Percentiles rank a stretch among this genome's conserved stretches.
These are phyloP conservation scores for Mycena epipterygia DNA, from an alignment of 768 basidiomycete genomes.

Conservation along the genomic window DNA sequence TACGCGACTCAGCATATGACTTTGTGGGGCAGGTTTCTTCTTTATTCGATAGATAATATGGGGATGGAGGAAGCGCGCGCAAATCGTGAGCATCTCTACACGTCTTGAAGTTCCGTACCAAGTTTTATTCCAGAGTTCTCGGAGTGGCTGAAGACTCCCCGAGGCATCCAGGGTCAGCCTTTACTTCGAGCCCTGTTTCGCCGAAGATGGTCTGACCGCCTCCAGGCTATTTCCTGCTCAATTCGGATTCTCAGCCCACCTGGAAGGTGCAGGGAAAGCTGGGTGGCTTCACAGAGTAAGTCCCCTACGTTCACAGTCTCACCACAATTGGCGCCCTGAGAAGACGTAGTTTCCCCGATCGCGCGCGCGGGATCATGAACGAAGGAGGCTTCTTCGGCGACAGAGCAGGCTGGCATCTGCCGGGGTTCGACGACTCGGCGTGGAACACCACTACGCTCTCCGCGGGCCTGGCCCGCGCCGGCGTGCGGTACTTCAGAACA, in stretches of 20 bases:
- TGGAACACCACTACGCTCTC: slow-evolving; percentile 63
- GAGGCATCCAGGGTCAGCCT: slow-evolving; percentile 65
- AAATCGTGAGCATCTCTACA: slow-evolving; percentile 15
- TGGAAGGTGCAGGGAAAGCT: slow-evolving; percentile 69
- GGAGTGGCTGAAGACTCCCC: slow-evolving; percentile 58
- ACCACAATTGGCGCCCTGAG: neutral
- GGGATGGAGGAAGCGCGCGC: slow-evolving; percentile 64
- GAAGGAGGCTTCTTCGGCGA: slow-evolving; percentile 62
- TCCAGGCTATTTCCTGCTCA: slow-evolving; percentile 28
- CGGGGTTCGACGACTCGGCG: slow-evolving; percentile 61
- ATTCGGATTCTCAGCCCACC: slow-evolving; percentile 12
- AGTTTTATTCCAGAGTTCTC: slow-evolving; percentile 13
- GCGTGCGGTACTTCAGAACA: slow-evolving; percentile 62
- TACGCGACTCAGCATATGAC: neutral
- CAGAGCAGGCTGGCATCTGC: slow-evolving; percentile 62
- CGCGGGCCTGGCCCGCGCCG: slow-evolving; percentile 57
- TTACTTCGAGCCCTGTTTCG: slow-evolving; percentile 55
- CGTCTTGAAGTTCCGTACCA: neutral
- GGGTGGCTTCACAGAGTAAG: slow-evolving; percentile 59
- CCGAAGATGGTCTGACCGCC: slow-evolving; percentile 6
- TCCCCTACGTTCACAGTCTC: slow-evolving; percentile 30
- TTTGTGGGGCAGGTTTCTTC: neutral
- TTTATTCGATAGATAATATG: slow-evolving; percentile 59
- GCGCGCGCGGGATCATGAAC: slow-evolving; percentile 61
- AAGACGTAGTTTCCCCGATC: slow-evolving; percentile 55